Conservation (phyloP, 768 basidiomycete species). For the Artomyces pyxidatus region DNA sequence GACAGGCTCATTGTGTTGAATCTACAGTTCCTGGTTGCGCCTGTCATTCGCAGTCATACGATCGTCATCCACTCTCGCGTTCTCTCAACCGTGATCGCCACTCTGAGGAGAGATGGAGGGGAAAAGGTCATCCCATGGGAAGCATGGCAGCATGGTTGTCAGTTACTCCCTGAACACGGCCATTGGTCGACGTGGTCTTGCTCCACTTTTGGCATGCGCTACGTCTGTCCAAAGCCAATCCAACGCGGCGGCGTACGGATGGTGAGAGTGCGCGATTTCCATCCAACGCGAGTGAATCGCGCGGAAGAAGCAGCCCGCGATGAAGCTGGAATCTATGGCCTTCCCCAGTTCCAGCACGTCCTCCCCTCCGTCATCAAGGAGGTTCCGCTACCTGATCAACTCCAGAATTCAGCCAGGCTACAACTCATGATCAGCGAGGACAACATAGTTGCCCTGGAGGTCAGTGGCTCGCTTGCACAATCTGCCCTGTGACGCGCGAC, state of each 20-base stretch:
- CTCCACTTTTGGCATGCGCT: slow-evolving; percentile 13
- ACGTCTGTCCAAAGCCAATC: background rate
- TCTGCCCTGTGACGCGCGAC: too few relatives aligned
- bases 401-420: background rate
- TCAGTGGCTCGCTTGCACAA: too few relatives aligned
- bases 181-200: slow-evolving; percentile 5
- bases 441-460: slow-evolving; percentile 10
- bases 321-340: background rate
- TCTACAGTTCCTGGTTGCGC: background rate
- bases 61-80: background rate
- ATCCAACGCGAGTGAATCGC: slow-evolving; percentile 4
- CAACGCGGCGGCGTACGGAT: background rate
- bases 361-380: background rate
- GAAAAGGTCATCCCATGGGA: slow-evolving; percentile 5
- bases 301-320: slow-evolving; percentile 7
- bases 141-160: slow-evolving; percentile 1
- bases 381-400: background rate
- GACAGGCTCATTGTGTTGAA: slow-evolving; percentile 6
- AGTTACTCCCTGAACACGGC: background rate
- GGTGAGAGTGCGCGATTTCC: slow-evolving; percentile 11
- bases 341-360: too few relatives aligned
- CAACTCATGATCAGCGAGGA: slow-evolving; percentile 16
- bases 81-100: background rate
- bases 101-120: background rate
- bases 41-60: background rate